Evolutionary conservation across 176 grass and related monocot genomes (phyloP).

Genomic region (Raddia distichophylla): DNA sequence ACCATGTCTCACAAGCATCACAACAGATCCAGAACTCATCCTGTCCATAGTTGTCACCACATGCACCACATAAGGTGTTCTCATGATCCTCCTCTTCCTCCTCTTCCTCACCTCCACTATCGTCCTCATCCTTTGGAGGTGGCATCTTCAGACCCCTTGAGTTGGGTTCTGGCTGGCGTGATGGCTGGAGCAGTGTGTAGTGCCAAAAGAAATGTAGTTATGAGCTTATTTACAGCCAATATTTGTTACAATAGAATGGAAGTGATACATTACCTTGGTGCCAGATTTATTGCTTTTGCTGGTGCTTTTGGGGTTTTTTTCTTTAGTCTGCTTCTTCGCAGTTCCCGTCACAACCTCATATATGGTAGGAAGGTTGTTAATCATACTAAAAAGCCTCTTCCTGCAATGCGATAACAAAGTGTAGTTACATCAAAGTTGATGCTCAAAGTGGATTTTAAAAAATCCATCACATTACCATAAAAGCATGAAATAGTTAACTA

Average conservation of each 20-base stretch:
- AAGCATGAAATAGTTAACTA: background rate
- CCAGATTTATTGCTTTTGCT: conserved; percentile 81
- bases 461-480: conserved; percentile 5
- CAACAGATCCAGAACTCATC: conserved; percentile 99
- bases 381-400: conserved; percentile 92
- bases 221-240: conserved; percentile 15
- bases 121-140: conserved; percentile 65
- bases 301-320: conserved; percentile 73
- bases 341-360: conserved; percentile 96
- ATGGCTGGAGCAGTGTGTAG: conserved; percentile 32
- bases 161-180: conserved; percentile 52
- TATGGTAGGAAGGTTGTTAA: conserved; percentile 93
- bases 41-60: conserved; percentile 80
- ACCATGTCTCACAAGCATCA: conserved; percentile 90
- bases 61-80: conserved; percentile 80
- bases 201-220: conserved; percentile 33
- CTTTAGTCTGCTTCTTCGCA: conserved; percentile 81
- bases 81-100: conserved; percentile 86
- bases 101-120: conserved; percentile 79
- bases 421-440: background rate
- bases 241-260: conserved; percentile 27
- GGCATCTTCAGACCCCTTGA: conserved; percentile 66
- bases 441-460: background rate
- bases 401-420: conserved; percentile 50
- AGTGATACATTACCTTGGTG: conserved; percentile 56